phyloP scores from a whole-genome alignment of 768 basidiomycete species.

The Kwoniella dejecticola region DNA sequence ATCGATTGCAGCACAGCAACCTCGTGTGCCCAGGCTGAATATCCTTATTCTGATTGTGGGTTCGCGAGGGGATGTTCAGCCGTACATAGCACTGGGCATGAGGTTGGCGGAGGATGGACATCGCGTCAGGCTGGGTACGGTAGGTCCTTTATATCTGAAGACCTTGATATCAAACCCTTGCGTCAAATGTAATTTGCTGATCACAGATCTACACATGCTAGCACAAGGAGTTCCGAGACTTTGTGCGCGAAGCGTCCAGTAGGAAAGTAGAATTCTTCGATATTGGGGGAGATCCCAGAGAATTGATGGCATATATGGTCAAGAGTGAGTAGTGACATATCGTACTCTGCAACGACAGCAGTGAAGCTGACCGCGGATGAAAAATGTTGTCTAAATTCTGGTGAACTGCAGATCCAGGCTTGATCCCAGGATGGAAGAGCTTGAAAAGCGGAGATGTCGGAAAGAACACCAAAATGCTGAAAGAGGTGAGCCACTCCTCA shows the following conservation, averaged over 20 bases:
- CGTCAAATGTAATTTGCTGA: no score
- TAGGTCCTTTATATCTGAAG: slow-evolving; percentile 61
- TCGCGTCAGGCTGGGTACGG: slow-evolving; percentile 64
- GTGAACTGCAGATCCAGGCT: slow-evolving; percentile 60
- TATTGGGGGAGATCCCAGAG: slow-evolving; percentile 65
- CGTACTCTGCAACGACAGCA: no score
- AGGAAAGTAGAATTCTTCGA: slow-evolving; percentile 61
- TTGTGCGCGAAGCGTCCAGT: slow-evolving; percentile 30
- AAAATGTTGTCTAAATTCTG: no score
- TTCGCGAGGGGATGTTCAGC: slow-evolving; percentile 68
- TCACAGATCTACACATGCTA: no score
- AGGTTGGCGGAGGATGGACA: slow-evolving; percentile 61
- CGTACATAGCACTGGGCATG: slow-evolving; percentile 63
- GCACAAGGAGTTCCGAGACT: slow-evolving; percentile 30
- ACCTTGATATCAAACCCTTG: no score
- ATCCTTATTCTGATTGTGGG: slow-evolving; percentile 70
- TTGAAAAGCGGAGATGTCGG: slow-evolving; percentile 64
- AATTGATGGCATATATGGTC: slow-evolving; percentile 70
- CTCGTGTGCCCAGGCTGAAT: slow-evolving; percentile 58
- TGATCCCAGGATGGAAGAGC: slow-evolving; percentile 64
- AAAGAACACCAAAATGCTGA: slow-evolving; percentile 61
- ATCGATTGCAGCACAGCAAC: no score
- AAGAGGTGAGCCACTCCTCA: no score
- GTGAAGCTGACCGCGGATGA: no score
- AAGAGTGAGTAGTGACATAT: slow-evolving; percentile 58